Evolutionary conservation across 768 basidiomycete species (phyloP).

Genomic region (Mycena albidolilacea): DNA sequence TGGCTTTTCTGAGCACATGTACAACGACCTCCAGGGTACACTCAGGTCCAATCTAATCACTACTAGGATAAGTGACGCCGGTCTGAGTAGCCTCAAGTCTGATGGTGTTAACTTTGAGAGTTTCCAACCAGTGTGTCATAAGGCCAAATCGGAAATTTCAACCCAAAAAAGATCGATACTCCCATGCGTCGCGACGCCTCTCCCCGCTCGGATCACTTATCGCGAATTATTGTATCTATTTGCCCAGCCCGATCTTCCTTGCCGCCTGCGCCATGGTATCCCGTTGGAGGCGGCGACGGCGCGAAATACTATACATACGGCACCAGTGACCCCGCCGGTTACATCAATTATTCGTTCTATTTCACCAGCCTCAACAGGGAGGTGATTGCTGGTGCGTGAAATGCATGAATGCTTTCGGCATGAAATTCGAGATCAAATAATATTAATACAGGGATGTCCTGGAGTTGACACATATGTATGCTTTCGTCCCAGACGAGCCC

Average conservation of each 20-base stretch:
- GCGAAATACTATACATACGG: conserved; percentile 40
- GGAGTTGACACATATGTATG: too few species aligned
- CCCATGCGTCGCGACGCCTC: conserved; percentile 29
- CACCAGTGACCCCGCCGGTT: conserved; percentile 43
- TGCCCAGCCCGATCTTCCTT: conserved; percentile 48
- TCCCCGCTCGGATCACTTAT: conserved; percentile 27
- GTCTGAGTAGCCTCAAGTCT: too few species aligned
- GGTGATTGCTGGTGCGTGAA: background rate
- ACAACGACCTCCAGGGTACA: too few species aligned
- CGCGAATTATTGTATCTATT: background rate
- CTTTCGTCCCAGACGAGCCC: too few species aligned
- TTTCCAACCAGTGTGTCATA: too few species aligned
- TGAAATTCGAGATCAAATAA: too few species aligned
- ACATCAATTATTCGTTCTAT: conserved; percentile 52
- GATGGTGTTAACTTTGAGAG: too few species aligned
- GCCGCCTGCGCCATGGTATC: conserved; percentile 41
- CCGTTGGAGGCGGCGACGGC: conserved; percentile 42
- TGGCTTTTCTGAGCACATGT: too few species aligned
- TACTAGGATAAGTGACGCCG: too few species aligned
- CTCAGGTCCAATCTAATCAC: too few species aligned
- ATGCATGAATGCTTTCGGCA: background rate
- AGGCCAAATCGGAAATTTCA: too few species aligned
- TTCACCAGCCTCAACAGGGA: background rate
- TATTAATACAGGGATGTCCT: too few species aligned
- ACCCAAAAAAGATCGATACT: conserved; percentile 49